Evolutionary conservation across 371 early-diverging fungal genomes (phyloP), one percentile per base, ranked within the genome.

Genomic region (Apophysomyces elegans): DNA sequence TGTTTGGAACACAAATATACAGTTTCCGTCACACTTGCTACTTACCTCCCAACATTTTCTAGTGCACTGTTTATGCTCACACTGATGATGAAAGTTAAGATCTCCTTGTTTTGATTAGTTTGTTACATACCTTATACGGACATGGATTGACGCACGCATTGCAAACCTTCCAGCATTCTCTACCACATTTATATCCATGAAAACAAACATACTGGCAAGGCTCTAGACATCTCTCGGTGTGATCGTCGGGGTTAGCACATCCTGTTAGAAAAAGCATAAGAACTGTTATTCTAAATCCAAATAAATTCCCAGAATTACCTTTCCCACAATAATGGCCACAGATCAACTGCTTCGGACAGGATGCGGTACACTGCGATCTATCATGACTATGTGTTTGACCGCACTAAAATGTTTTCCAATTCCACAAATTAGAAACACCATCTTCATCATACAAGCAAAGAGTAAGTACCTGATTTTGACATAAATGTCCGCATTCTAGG

Each of bases 251-350:
- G 38, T 68, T 76, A 4, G 73, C 70, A 58, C 84, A 84, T 1
- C 84, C 84, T 74, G 67, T 47, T 14, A 37, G 18, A 43, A 50
- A 47, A 7, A 60, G 37, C 32, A 26, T 2, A 2, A 1, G 32
- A 36, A 5, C 8, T 41, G 41, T 50, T 21, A 2, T 45, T 45
- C n/a, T 21, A 37, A 63, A 58, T 14, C 46, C 58, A n/a, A 67
- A 11, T 14, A 8, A 1, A 37, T 7, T 37, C 54, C 9, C 26
- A 4, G n/a, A 35, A 21, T 37, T 62, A 79, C 83, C 84, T 43
- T 79, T 76, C 1, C 73, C 70, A 62, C 84, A 84, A 16, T 59
- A 18, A 63, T 84, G 84, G 1, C 84, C 83, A 62, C 84, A 84
- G 7, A 84, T 77, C n/a, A 84, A 60, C 56, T 71, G 67, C 45